Base-by-base conservation (phyloP, 495 filamentous ascomycete genomes). In the Penicillium riverlandense region DNA sequence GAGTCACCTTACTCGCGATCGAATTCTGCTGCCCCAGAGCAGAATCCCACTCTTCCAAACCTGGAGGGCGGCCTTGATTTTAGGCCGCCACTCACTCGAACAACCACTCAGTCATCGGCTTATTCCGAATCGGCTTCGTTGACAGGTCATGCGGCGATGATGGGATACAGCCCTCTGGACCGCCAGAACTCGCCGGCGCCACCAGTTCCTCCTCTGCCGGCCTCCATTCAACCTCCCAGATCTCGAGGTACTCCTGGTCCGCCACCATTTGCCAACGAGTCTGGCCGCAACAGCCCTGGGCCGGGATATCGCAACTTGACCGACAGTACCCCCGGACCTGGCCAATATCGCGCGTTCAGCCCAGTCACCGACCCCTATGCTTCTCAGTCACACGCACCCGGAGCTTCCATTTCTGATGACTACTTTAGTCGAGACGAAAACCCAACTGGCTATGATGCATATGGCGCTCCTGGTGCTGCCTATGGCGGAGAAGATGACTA, bases 121-220 rank as follows among this genome's bases (percentile, higher is more conserved):
- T 46, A 57, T 16, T 61, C 57, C 8, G 58, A 61, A 11, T 57
- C 55, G 0, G 53, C 50, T 13, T 53, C 57, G 0, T 33, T 61
- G 30, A 49, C 49, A 6, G 44, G 44, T 2, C 48, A 54, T 38
- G 49, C 57, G 9, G 54, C 57, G 14, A 28, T 32, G 4, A 58
- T 55, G 52, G 57, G 52, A 29, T 61, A 58, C 31, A 61, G 49
- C 11, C 49, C 54, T 15, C 44, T 61, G 11, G 57, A 58, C 36
- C 45, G 45, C 6, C 44, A 47, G 12, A 38, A 37, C 27, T 37
- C 51, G 0, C 37, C 57, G 4, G 31, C 55, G 11, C 57, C 57
- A 7, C 57, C 54, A 11, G 47, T 58, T 1, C 57, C 57, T 7
- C 57, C 54, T 5, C 30, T 61, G 15, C 57, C 57, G 8, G 14